Evolutionary conservation across 805 yeast genomes (phyloP), one percentile per base, ranked within the genome.

Genomic region (Metschnikowia arizonensis): DNA sequence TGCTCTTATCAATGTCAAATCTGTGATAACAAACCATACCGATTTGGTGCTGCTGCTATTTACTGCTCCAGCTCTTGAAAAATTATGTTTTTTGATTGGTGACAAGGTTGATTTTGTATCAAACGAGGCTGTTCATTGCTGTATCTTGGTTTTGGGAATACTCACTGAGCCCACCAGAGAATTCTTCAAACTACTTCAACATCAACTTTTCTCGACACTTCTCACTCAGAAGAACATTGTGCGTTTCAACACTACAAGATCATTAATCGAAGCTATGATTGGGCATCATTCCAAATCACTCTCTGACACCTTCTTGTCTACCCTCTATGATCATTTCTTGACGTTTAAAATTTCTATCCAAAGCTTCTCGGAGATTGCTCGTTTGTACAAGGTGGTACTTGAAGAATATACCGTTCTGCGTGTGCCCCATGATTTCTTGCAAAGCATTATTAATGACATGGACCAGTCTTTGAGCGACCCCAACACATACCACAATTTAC

Each of bases 61-160:
- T 45, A n/a, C 21, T 17, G 46, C 58, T 2, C 34, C 45, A 1
- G 57, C 66, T 10, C 64, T 70, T 44, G 61, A 55, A 5, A 47
- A 48, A 1, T 42, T 78, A 3, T 53, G 76, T 10, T 46, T 25
- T 12, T 47, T 69, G 33, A 44, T 76, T 19, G 57, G 65, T 33
- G 82, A 78, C 60, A 52, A 66, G 26, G 70, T 77, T 48, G 74
- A 72, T 6, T 61, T 72, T 17, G 88, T 82, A 0, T 69, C 79
- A 1, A 62, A 66, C 33, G 81, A 78, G 46, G 65, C 77, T 1
- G 58, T 83, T 29, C 28, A 15, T 5, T 39, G 42, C 12, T 39
- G 42, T 31, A 28, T 31, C 11, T 39, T 39, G 42, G 15, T 23
- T 14, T 28, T 37, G 17, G 24, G 10, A 26, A 12, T 26, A 7